Conservation (phyloP, 371 early-diverging fungal species). For the Fennellomyces sp. region DNA sequence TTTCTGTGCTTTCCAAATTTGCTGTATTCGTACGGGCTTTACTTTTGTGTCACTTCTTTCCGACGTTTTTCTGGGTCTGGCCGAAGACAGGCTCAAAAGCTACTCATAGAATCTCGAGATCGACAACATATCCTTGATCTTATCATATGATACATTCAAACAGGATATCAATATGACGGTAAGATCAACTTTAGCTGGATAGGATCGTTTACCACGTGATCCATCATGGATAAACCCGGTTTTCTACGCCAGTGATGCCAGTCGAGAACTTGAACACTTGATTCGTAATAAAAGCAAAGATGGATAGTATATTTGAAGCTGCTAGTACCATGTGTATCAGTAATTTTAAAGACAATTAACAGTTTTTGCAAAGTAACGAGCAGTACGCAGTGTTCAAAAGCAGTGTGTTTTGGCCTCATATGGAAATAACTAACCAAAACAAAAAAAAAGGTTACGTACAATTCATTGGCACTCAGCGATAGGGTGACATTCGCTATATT, state of each 20-base stretch:
- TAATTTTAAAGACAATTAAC: background rate
- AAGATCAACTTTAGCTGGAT: conserved; percentile 53
- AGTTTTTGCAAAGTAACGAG: conserved; percentile 22
- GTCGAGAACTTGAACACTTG: conserved; percentile 27
- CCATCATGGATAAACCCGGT: conserved; percentile 8
- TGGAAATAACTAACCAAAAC: too few relatives aligned
- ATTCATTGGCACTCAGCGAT: conserved; percentile 77
- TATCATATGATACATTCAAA: conserved; percentile 80
- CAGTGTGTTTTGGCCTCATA: background rate
- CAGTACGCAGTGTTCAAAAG: background rate
- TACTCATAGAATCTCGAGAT: conserved; percentile 86
- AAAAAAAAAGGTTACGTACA: conserved; percentile 60
- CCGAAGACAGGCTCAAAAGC: conserved; percentile 71
- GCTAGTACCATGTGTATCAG: background rate
- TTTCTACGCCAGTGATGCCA: background rate
- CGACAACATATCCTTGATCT: conserved; percentile 82
- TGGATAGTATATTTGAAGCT: conserved; percentile 14
- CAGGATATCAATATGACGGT: conserved; percentile 82
- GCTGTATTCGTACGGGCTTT: too few relatives aligned
- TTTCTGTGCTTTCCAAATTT: too few relatives aligned
- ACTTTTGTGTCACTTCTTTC: too few relatives aligned
- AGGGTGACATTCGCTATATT: conserved; percentile 86
- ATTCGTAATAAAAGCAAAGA: too few relatives aligned
- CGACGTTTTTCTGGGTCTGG: conserved; percentile 91
- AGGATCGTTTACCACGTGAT: conserved; percentile 20